phyloP scores from a whole-genome alignment of 2,329 filamentous ascomycete species.

The Ilyonectria mors-panacis region DNA sequence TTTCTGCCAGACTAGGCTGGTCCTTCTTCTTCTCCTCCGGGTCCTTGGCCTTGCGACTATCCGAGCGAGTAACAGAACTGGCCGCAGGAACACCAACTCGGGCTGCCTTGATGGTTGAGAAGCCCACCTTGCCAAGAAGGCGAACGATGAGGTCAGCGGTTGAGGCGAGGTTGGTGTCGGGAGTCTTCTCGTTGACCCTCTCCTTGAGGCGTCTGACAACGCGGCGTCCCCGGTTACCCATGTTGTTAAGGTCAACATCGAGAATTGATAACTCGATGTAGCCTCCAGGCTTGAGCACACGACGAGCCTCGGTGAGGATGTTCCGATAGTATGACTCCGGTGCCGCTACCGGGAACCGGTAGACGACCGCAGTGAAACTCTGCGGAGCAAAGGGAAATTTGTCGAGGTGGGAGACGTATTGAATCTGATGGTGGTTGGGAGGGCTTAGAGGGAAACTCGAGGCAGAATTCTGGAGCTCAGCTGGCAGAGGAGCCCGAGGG shows the following conservation, averaged over 20 bases:
- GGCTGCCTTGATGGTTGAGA: slow-evolving; percentile 81
- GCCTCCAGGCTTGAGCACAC: slow-evolving; percentile 83
- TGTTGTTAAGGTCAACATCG: slow-evolving; percentile 86
- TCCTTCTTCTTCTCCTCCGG: slow-evolving; percentile 54
- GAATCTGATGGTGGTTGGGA: slow-evolving; percentile 82
- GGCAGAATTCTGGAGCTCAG: slow-evolving; percentile 59
- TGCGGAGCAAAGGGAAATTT: slow-evolving; percentile 83
- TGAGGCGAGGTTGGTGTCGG: slow-evolving; percentile 72
- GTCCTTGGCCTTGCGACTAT: slow-evolving; percentile 36
- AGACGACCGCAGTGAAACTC: slow-evolving; percentile 82
- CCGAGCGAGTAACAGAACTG: slow-evolving; percentile 59
- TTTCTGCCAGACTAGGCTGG: slow-evolving; percentile 75
- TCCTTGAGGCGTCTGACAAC: slow-evolving; percentile 81
- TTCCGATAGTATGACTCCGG: slow-evolving; percentile 79
- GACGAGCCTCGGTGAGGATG: slow-evolving; percentile 81
- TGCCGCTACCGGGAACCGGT: slow-evolving; percentile 81
- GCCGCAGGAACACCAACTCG: slow-evolving; percentile 84
- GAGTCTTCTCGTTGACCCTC: slow-evolving; percentile 72
- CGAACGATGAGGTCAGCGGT: slow-evolving; percentile 75
- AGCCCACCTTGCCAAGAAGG: slow-evolving; percentile 78
- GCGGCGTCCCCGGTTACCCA: slow-evolving; percentile 80
- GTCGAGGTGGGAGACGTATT: slow-evolving; percentile 72
- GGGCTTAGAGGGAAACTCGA: slow-evolving; percentile 70
- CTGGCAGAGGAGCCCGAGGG: slow-evolving; percentile 66
- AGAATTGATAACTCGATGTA: slow-evolving; percentile 85